These are phyloP conservation scores for Cyclotella cryptica DNA, from an alignment of 108 stramenopile genomes.

Conservation along the genomic window DNA sequence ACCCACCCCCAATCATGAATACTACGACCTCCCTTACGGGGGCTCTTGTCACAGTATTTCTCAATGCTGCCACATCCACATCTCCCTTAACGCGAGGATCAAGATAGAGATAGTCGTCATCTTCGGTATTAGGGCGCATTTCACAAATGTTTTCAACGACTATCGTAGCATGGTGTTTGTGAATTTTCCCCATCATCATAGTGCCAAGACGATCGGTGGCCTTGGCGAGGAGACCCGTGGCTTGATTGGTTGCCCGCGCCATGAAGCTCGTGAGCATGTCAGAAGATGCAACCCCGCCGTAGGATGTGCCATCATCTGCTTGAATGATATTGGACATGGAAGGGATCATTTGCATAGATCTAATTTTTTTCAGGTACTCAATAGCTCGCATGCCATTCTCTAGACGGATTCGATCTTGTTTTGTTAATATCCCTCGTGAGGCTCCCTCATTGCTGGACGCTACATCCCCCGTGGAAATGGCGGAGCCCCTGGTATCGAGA, in stretches of 20 bases:
- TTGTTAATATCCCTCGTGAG: conserved; percentile 62
- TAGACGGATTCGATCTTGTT: conserved; percentile 59
- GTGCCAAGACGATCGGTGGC: conserved; percentile 90
- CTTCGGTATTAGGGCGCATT: conserved; percentile 90
- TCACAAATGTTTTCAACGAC: conserved; percentile 95
- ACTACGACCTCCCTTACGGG: conserved; percentile 90
- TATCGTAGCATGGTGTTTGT: conserved; percentile 88
- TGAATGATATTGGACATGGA: conserved; percentile 59
- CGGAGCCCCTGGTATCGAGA: conserved; percentile 61
- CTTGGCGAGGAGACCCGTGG: conserved; percentile 93
- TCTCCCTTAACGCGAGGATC: conserved; percentile 95
- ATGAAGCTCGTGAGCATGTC: conserved; percentile 85
- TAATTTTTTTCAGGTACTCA: conserved; percentile 82
- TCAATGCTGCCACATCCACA: conserved; percentile 75
- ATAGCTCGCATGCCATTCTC: conserved; percentile 75
- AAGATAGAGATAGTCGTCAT: conserved; percentile 93
- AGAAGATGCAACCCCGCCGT: conserved; percentile 29
- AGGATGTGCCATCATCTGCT: conserved; percentile 1
- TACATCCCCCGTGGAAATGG: conserved; percentile 7
- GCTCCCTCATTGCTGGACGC: conserved; percentile 34
- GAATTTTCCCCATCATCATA: conserved; percentile 84
- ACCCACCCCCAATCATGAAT: conserved; percentile 97
- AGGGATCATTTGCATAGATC: conserved; percentile 90
- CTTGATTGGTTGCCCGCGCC: conserved; percentile 89
- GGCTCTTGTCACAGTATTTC: conserved; percentile 65